Evolutionary conservation across 768 basidiomycete species (phyloP).

Genomic region (Tricholoma hemisulphureum): DNA sequence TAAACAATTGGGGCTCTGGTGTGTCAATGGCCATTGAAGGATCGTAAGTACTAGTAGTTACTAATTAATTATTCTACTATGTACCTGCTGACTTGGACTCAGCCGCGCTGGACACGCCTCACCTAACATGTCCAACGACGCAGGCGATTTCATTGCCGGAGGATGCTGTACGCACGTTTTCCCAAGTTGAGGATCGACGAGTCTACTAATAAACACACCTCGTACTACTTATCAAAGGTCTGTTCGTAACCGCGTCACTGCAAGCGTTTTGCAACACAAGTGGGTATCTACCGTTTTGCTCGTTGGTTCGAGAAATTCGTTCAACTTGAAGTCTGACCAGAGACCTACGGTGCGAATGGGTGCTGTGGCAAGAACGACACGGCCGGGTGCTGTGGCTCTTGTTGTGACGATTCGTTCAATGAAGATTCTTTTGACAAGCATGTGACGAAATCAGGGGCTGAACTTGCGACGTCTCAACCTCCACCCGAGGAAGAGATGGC

Average conservation of each 20-base stretch:
- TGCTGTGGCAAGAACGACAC: slow-evolving; percentile 31
- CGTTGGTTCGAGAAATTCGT: background rate
- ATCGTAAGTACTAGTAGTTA: too few relatives aligned
- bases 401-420: slow-evolving; percentile 43
- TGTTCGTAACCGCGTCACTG: background rate
- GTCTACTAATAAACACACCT: background rate
- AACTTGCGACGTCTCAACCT: slow-evolving; percentile 16
- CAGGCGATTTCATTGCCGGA: background rate
- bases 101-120: too few relatives aligned
- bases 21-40: slow-evolving; percentile 24
- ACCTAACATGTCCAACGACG: background rate
- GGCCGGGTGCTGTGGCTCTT: slow-evolving; percentile 47
- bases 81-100: too few relatives aligned
- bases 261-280: slow-evolving; percentile 1
- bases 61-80: too few relatives aligned
- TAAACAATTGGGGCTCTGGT: background rate
- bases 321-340: slow-evolving; percentile 13
- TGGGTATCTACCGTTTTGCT: too few relatives aligned
- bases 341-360: slow-evolving; percentile 26
- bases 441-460: slow-evolving; percentile 35
- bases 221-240: background rate
- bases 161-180: background rate
- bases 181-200: too few relatives aligned
- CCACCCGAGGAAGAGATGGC: background rate
- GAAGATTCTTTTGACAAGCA: slow-evolving; percentile 45